Conservation (phyloP, 768 basidiomycete genomes). For the Glaciozyma antarctica region DNA sequence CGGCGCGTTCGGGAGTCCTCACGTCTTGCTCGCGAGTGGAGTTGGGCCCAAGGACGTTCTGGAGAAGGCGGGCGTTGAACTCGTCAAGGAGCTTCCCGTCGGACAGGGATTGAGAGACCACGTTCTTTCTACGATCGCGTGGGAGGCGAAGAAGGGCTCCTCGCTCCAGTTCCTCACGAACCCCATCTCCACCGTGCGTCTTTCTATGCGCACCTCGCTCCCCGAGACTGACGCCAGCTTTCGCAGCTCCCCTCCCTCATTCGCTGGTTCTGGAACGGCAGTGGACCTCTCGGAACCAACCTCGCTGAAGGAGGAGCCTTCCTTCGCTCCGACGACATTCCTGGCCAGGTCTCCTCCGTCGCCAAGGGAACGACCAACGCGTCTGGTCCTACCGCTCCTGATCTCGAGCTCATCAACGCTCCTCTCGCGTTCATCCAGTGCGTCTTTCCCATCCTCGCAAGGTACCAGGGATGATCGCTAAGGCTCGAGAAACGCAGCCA, state of each 20-base stretch:
- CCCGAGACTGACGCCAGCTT: background rate
- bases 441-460: background rate
- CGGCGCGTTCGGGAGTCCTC: slow-evolving; percentile 22
- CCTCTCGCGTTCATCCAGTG: slow-evolving; percentile 11
- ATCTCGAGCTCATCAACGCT: slow-evolving; percentile 27
- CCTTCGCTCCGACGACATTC: slow-evolving; percentile 22
- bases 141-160: slow-evolving; percentile 11
- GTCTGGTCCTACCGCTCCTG: slow-evolving; percentile 16
- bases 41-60: slow-evolving; percentile 17
- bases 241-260: slow-evolving; percentile 14
- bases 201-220: background rate
- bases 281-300: slow-evolving; percentile 17
- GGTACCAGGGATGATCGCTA: background rate
- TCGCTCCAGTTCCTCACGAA: slow-evolving; percentile 16
- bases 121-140: background rate
- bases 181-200: slow-evolving; percentile 16
- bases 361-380: slow-evolving; percentile 11
- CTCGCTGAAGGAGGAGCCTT: slow-evolving; percentile 28
- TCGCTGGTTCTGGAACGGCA: slow-evolving; percentile 21
- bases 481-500: background rate
- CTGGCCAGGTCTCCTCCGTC: background rate
- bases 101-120: slow-evolving; percentile 42
- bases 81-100: slow-evolving; percentile 41
- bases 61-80: slow-evolving; percentile 6
- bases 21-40: slow-evolving; percentile 19